phyloP scores from a whole-genome alignment of 768 basidiomycete species.

The Russula dissimulans region DNA sequence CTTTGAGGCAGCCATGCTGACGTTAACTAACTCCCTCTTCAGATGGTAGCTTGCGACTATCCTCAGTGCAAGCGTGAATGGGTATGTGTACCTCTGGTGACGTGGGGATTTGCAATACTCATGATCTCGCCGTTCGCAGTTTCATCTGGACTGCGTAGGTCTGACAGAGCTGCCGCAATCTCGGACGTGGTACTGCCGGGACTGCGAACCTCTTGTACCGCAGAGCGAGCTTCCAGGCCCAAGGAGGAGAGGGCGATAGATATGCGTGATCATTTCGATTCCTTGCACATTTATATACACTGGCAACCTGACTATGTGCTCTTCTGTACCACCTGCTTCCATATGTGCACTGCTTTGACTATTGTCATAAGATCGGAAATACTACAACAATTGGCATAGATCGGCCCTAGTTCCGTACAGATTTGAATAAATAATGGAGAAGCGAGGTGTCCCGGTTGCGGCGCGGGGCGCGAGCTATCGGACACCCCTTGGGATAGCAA shows the following conservation, averaged over 20 bases:
- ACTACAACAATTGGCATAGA: neutral
- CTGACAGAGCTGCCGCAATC: slow-evolving; percentile 45
- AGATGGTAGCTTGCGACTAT: slow-evolving; percentile 88
- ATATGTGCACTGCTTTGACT: neutral
- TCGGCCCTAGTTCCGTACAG: neutral
- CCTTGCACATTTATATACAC: neutral
- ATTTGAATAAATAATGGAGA: neutral
- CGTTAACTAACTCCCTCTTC: neutral
- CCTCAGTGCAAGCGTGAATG: slow-evolving; percentile 67
- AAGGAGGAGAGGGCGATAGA: slow-evolving; percentile 28
- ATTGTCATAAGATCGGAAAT: neutral
- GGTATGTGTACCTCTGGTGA: slow-evolving; percentile 39
- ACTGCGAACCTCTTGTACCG: slow-evolving; percentile 34
- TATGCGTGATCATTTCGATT: too few species aligned
- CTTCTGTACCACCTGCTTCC: neutral
- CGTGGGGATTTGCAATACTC: neutral
- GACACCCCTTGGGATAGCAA: too few species aligned
- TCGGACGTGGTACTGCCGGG: slow-evolving; percentile 62
- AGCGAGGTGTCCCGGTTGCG: too few species aligned
- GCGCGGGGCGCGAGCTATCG: too few species aligned
- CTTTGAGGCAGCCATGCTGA: too few species aligned
- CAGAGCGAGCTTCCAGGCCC: slow-evolving; percentile 25
- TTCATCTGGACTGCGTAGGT: slow-evolving; percentile 62
- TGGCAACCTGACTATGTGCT: neutral
- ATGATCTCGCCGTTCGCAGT: slow-evolving; percentile 34